phyloP scores from a whole-genome alignment of 805 yeast genomes.

The Yamadazyma paraphyllophila region DNA sequence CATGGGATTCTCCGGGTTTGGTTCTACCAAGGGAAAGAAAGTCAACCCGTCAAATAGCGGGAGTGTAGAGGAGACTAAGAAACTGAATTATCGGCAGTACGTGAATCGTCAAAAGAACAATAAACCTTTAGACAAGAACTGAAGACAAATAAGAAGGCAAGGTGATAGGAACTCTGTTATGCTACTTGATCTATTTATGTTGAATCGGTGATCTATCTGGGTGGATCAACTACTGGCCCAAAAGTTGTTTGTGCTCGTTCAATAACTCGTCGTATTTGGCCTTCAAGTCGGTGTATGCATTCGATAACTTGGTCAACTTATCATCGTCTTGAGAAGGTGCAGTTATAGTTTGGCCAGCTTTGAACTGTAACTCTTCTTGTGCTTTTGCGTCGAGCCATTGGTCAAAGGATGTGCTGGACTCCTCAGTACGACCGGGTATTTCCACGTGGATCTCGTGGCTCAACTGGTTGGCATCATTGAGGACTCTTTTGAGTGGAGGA shows the following conservation, averaged over 20 bases:
- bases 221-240: not conserved
- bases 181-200: conserved; percentile 38
- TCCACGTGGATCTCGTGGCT: conserved; percentile 45
- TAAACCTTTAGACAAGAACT: conserved; percentile 57
- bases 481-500: conserved; percentile 65
- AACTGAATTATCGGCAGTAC: conserved; percentile 54
- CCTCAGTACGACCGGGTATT: conserved; percentile 20
- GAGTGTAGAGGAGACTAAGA: conserved; percentile 33
- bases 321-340: conserved; percentile 24
- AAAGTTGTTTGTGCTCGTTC: conserved; percentile 43
- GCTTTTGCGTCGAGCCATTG: conserved; percentile 48
- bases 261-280: conserved; percentile 58
- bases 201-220: not conserved
- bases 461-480: conserved; percentile 35
- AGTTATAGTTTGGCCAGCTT: conserved; percentile 23
- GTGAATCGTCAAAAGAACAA: conserved; percentile 17
- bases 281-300: conserved; percentile 59
- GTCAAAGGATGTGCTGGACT: conserved; percentile 21
- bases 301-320: conserved; percentile 49
- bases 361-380: conserved; percentile 52
- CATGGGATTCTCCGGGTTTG: conserved; percentile 61
- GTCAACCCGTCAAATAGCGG: conserved; percentile 52
- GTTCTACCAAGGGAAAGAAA: conserved; percentile 53
- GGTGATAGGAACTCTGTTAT: too few species aligned
- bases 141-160: too few species aligned